These are phyloP conservation scores for Phytophthora pinifolia DNA, from an alignment of 352 stramenopile genomes.

Conservation along the genomic window DNA sequence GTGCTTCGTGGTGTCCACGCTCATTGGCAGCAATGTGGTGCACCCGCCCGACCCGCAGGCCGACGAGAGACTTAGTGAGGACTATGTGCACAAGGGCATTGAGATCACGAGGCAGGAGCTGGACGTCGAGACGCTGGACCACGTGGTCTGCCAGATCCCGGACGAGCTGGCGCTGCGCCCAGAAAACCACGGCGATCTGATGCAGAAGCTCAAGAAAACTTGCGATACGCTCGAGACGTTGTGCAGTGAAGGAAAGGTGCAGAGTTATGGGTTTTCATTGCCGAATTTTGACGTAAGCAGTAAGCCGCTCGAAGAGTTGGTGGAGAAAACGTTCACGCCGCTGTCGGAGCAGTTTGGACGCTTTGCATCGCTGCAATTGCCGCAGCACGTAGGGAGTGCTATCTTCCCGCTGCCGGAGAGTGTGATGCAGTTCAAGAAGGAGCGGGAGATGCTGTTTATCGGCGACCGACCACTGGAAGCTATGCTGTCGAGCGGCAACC, in stretches of 20 bases:
- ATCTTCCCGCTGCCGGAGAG: conserved; percentile 35
- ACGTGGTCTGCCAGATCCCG: conserved; percentile 62
- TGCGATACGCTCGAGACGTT: conserved; percentile 46
- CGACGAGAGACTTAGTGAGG: conserved; percentile 36
- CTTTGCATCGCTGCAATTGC: conserved; percentile 71
- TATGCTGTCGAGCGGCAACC: conserved; percentile 65
- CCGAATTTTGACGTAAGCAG: conserved; percentile 25
- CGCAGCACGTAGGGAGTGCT: conserved; percentile 40
- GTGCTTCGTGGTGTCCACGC: conserved; percentile 54
- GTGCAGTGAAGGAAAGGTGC: conserved; percentile 43
- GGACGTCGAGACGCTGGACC: conserved; percentile 65
- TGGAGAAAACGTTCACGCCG: conserved; percentile 44
- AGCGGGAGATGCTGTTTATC: conserved; percentile 56
- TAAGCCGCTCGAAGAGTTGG: conserved; percentile 35
- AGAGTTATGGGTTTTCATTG: conserved; percentile 70
- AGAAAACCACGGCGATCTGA: conserved; percentile 26
- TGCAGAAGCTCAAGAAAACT: conserved; percentile 32
- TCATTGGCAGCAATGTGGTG: conserved; percentile 58
- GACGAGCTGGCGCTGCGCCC: conserved; percentile 37
- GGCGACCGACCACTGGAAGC: conserved; percentile 65
- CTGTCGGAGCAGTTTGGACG: conserved; percentile 43
- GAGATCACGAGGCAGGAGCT: conserved; percentile 48
- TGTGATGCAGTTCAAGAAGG: conserved; percentile 45
- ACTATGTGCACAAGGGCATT: conserved; percentile 51
- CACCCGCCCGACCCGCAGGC: conserved; percentile 30